phyloP scores from a whole-genome alignment of 306 rosid species.

The Dryas octopetala region DNA sequence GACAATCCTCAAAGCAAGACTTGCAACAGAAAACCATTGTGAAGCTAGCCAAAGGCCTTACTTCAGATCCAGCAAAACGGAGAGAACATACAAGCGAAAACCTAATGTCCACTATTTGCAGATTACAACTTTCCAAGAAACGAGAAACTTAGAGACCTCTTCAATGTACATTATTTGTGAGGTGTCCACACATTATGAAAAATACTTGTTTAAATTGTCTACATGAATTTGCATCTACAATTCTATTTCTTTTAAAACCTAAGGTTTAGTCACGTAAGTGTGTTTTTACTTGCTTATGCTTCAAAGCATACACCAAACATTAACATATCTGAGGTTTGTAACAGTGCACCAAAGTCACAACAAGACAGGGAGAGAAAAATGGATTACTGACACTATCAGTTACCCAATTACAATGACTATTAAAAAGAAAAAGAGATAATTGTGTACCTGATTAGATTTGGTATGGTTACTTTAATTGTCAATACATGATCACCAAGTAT shows the following conservation, averaged over 20 bases:
- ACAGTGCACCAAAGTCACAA: not conserved
- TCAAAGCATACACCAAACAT: not conserved
- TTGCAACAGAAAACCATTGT: too few species aligned
- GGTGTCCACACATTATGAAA: not conserved
- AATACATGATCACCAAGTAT: constrained; percentile 94
- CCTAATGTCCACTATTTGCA: not conserved
- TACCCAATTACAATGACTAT: not conserved
- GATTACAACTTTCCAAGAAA: not conserved
- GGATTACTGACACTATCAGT: not conserved
- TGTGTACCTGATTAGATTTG: constrained; percentile 77
- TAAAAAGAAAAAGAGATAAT: not conserved
- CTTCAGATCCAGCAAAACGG: too few species aligned
- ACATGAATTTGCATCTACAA: not conserved
- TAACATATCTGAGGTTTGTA: not conserved
- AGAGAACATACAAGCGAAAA: too few species aligned
- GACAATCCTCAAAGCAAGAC: too few species aligned
- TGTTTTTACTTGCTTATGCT: not conserved
- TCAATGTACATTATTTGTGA: not conserved
- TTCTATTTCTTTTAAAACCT: not conserved
- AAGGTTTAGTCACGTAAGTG: not conserved
- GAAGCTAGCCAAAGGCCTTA: too few species aligned
- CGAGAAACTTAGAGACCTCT: not conserved
- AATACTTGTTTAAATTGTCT: not conserved
- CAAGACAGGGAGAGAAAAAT: not conserved
- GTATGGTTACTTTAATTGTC: constrained; percentile 80